Conservation (phyloP, 257 asterid species). For the Nicotiana paniculata region DNA sequence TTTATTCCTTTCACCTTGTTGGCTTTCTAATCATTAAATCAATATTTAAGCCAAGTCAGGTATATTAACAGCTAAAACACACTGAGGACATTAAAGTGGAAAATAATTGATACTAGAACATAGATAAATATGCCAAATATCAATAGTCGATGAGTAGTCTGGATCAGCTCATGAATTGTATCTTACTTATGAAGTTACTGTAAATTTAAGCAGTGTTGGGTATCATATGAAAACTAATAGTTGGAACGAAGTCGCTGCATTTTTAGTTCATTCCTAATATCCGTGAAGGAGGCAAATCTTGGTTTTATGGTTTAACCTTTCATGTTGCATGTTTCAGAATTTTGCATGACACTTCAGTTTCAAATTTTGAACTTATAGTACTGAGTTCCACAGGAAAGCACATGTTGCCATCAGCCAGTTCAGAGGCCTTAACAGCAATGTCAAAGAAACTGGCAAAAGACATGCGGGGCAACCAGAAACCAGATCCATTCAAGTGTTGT, state of each 20-base stretch:
- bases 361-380: constrained; percentile 6
- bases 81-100: no score
- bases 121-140: no score
- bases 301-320: not conserved
- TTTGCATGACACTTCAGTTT: not conserved
- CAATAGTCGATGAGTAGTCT: not conserved
- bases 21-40: no score
- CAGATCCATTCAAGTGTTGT: constrained; percentile 58
- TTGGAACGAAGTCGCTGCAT: not conserved
- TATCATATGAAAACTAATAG: not conserved
- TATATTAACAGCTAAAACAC: no score
- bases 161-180: not conserved
- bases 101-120: no score
- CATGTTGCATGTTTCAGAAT: not conserved
- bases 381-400: constrained; percentile 56
- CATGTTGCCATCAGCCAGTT: constrained; percentile 76
- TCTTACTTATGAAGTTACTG: not conserved
- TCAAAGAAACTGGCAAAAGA: constrained; percentile 28
- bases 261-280: not conserved
- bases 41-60: no score
- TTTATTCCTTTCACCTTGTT: no score
- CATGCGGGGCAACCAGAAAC: constrained; percentile 24
- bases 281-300: not conserved
- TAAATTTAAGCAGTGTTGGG: not conserved
- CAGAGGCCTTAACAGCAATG: constrained; percentile 44